A percentile compares a stretch with the other conserved stretches of the same genome.
phyloP scores from a whole-genome alignment of 2,329 filamentous ascomycete species.

The Beauveria sp. region DNA sequence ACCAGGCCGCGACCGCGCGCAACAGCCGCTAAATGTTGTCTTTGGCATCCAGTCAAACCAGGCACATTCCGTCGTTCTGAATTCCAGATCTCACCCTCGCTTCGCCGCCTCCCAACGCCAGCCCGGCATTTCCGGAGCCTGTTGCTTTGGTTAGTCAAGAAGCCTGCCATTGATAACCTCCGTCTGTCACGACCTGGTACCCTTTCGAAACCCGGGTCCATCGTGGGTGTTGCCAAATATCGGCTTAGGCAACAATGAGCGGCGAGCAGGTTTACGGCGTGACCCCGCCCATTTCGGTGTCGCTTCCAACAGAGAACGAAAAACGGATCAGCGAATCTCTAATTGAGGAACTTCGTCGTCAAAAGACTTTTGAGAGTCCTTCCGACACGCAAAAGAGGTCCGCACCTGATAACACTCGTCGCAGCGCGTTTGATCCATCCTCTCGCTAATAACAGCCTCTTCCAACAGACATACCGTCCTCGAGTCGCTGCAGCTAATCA shows the following conservation, averaged over 20 bases:
- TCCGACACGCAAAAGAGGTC: conserved; percentile 80
- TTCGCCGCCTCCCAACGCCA: background rate
- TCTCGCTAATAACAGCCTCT: background rate
- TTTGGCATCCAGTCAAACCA: background rate
- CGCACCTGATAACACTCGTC: background rate
- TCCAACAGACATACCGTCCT: conserved; percentile 60
- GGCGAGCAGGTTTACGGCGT: conserved; percentile 50
- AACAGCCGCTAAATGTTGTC: background rate
- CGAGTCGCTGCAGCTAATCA: conserved; percentile 67
- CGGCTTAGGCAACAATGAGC: conserved; percentile 22
- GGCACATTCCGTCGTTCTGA: background rate
- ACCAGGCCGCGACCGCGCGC: background rate
- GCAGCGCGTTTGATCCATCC: background rate
- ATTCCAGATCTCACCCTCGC: background rate
- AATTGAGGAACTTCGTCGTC: conserved; percentile 73
- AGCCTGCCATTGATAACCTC: conserved; percentile 8
- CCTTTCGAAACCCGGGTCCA: background rate
- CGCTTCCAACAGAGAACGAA: conserved; percentile 70
- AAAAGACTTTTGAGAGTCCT: conserved; percentile 85
- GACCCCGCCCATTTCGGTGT: conserved; percentile 73
- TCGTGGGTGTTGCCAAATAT: background rate
- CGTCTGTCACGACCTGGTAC: background rate
- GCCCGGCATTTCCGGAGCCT: background rate
- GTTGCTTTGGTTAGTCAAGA: background rate
- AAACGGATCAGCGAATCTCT: conserved; percentile 69